Evolutionary conservation across 768 basidiomycete genomes (phyloP), one percentile per base, ranked within the genome.

Genomic region (Naganishia kalamii): DNA sequence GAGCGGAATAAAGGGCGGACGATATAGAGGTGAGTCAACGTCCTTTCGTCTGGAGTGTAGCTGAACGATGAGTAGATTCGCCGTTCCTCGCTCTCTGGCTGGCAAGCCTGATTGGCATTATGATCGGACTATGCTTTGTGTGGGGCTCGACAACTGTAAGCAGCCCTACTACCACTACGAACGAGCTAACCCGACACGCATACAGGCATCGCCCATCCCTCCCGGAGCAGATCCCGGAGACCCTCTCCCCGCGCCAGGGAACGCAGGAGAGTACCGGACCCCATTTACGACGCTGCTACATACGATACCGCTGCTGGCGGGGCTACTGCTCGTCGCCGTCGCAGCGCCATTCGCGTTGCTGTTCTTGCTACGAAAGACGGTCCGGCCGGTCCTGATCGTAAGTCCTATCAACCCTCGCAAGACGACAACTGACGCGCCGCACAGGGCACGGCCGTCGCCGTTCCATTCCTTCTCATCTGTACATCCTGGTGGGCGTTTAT

Each of bases 351-450:
- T 75, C 12, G 73, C 68, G 1, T 76, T 78, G 65, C 65, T 78
- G 19, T 57, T 76, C 1, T 82, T 93, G 44, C 79, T 94, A 54
- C 85, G 86, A 65, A 82, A 89, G 65, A 91, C 92, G 70, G 88
- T 90, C 64, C 85, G 86, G 63, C 91, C 92, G 19, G 88, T 90
- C 54, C 86, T 94, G 81, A 78, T 90, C 40, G 83, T 82, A 25
- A 90, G 66, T 67, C 30, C 43, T n/a, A 83, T 83, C 29, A 86
- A 86, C 23, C 11, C 1, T 51, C 49, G 33, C n/a, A 21, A 21
- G 21, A 47, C 10, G 8, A 19, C 21, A 33, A 30, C 11, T 41
- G 7, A 47, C 62, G 8, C 30, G 11, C 40, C 6, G 19, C 4
- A 8, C 37, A 63, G 62, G 73, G 70, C 2, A 78, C 75, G 2